phyloP scores from a whole-genome alignment of 163 green algal species.

The Chlorella variabilis region DNA sequence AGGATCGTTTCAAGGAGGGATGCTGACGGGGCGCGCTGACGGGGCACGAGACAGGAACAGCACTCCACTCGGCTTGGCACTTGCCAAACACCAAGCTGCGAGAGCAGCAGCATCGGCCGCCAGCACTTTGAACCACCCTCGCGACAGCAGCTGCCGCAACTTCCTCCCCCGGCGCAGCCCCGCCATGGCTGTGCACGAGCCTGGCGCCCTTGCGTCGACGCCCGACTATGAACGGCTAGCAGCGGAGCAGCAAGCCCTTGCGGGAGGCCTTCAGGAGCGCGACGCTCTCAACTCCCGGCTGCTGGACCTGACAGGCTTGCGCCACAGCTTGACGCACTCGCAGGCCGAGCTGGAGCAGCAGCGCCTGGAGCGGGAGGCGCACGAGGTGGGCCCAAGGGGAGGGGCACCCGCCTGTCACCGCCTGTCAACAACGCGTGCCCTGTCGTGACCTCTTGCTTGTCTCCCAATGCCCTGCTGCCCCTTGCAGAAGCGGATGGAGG shows the following conservation, averaged over 20 bases:
- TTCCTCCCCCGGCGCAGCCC: too few species aligned
- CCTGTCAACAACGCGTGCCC: background rate
- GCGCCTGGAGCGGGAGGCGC: background rate
- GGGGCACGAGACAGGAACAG: too few species aligned
- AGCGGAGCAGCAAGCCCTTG: constrained; percentile 1
- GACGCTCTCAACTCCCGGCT: background rate
- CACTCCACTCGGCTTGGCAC: too few species aligned
- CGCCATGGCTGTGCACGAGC: too few species aligned
- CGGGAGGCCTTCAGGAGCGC: background rate
- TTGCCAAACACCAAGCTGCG: too few species aligned
- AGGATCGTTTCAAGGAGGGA: too few species aligned
- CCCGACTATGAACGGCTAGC: background rate
- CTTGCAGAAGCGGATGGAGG: background rate
- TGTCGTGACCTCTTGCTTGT: background rate
- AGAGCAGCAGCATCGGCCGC: too few species aligned
- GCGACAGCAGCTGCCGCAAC: too few species aligned
- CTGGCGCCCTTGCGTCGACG: too few species aligned
- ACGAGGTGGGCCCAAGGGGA: background rate
- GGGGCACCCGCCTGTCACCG: background rate
- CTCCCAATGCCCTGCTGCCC: background rate
- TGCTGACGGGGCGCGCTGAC: too few species aligned
- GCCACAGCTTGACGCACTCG: background rate
- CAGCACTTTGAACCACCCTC: too few species aligned
- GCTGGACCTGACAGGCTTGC: background rate
- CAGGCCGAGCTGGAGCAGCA: background rate